Percentiles rank a stretch among this genome's conserved stretches.
These are phyloP conservation scores for Obelidium mucronatum DNA, from an alignment of 192 early-diverging fungal species.

Conservation along the genomic window DNA sequence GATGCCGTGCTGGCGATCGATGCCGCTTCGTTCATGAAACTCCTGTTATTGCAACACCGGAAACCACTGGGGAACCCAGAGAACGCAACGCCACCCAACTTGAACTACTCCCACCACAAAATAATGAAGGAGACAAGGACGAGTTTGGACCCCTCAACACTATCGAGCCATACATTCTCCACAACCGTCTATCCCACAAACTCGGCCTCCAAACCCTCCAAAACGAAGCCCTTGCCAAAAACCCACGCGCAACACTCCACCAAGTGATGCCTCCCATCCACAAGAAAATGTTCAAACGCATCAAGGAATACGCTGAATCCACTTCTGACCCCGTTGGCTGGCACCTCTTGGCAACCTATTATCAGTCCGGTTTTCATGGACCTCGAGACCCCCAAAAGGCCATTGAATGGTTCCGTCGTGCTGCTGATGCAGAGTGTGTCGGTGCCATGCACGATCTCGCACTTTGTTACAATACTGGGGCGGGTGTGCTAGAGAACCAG, in stretches of 20 bases:
- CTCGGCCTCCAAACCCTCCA: background rate
- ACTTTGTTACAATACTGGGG: background rate
- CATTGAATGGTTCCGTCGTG: background rate
- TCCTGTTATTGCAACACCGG: background rate
- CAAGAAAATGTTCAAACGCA: background rate
- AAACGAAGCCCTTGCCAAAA: background rate
- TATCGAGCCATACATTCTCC: constrained; percentile 5
- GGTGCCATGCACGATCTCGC: constrained; percentile 12
- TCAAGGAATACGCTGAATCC: constrained; percentile 3
- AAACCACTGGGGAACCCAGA: no score
- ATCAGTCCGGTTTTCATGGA: background rate
- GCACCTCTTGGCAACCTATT: background rate
- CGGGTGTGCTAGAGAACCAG: background rate
- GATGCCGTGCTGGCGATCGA: background rate
- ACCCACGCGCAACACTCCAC: background rate
- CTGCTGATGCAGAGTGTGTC: background rate
- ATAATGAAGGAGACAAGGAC: background rate
- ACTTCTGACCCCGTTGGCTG: background rate
- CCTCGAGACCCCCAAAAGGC: background rate
- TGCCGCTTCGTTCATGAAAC: background rate
- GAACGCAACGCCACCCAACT: background rate
- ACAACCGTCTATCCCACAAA: constrained; percentile 2
- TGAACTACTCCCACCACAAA: background rate
- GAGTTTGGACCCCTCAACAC: background rate
- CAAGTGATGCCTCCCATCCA: background rate